Conservation (phyloP, 1,139 yeast species). For the Candida pseudocylindracea region DNA sequence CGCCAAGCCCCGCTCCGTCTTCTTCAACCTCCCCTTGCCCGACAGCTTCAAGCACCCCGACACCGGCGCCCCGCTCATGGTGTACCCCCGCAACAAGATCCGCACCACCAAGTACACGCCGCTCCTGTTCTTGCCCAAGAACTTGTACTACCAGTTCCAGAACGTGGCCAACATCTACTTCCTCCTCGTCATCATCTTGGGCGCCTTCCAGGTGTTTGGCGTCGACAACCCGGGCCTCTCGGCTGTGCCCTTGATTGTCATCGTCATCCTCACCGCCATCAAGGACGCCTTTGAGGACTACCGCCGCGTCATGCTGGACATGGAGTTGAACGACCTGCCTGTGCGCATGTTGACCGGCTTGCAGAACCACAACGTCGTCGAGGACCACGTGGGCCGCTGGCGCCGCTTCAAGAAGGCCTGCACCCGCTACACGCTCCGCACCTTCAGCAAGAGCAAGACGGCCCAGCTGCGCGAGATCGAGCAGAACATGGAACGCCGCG, state of each 20-base stretch:
- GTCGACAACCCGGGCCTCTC: constrained; percentile 77
- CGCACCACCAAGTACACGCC: constrained; percentile 95
- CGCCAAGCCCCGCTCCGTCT: constrained; percentile 15
- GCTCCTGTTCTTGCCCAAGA: constrained; percentile 68
- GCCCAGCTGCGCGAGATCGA: constrained; percentile 9
- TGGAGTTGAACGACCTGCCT: constrained; percentile 49
- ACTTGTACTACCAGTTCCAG: constrained; percentile 46
- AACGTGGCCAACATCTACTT: constrained; percentile 85
- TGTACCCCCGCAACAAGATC: constrained; percentile 71
- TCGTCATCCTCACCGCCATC: constrained; percentile 69
- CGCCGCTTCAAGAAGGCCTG: constrained; percentile 33
- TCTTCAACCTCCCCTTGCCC: constrained; percentile 16
- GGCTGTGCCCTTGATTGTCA: constrained; percentile 85
- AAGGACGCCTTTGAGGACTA: constrained; percentile 94
- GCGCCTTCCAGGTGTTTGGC: constrained; percentile 80
- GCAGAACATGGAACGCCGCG: constrained; percentile 4
- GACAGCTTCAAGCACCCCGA: constrained; percentile 6
- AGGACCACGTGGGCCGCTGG: constrained; percentile 42
- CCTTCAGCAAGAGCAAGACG: constrained; percentile 9
- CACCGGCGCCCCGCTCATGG: constrained; percentile 28
- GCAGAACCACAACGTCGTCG: constrained; percentile 57
- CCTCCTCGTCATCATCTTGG: constrained; percentile 58
- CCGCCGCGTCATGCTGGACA: constrained; percentile 57
- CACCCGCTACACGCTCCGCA: constrained; percentile 6
- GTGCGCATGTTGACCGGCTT: constrained; percentile 19